Conservation (phyloP, 345 rosid species). For the Rhodamnia argentea region DNA sequence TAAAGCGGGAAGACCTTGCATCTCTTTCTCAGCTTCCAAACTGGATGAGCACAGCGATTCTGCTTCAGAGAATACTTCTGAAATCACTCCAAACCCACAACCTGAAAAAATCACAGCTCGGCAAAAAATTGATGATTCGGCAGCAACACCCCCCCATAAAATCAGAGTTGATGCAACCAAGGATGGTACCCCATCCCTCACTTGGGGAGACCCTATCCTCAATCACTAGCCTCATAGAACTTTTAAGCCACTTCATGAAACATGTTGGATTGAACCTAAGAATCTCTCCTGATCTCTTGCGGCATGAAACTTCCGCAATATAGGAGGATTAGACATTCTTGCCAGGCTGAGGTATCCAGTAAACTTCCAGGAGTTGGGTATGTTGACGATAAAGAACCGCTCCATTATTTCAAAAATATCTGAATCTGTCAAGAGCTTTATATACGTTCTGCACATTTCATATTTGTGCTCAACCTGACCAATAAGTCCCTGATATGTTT, state of each 20-base stretch:
- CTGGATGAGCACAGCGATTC: constrained; percentile 16
- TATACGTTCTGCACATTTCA: constrained; percentile 37
- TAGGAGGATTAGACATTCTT: constrained; percentile 78
- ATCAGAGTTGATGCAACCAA: constrained; percentile 40
- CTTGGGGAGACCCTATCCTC: constrained; percentile 88
- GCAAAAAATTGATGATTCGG: constrained; percentile 48
- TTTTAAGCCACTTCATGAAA: constrained; percentile 48
- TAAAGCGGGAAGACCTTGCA: constrained; percentile 47
- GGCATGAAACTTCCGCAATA: constrained; percentile 46
- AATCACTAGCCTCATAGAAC: constrained; percentile 61
- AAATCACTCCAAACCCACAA: constrained; percentile 65
- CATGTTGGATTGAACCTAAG: constrained; percentile 40
- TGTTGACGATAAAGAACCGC: constrained; percentile 36
- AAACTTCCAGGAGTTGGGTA: constrained; percentile 37
- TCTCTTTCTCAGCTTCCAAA: constrained; percentile 8
- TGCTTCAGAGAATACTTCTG: constrained; percentile 55
- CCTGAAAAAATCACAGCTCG: constrained; percentile 81
- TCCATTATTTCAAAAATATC: constrained; percentile 60
- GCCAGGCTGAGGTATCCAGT: constrained; percentile 89
- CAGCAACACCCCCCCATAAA: constrained; percentile 34
- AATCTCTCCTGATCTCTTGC: constrained; percentile 16
- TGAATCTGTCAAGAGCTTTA: constrained; percentile 49
- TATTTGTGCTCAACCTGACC: constrained; percentile 60
- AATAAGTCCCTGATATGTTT: constrained; percentile 52
- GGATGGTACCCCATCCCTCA: constrained; percentile 72